Conservation (phyloP, 2,329 filamentous ascomycete species). For the Leptographium wingfieldii region DNA sequence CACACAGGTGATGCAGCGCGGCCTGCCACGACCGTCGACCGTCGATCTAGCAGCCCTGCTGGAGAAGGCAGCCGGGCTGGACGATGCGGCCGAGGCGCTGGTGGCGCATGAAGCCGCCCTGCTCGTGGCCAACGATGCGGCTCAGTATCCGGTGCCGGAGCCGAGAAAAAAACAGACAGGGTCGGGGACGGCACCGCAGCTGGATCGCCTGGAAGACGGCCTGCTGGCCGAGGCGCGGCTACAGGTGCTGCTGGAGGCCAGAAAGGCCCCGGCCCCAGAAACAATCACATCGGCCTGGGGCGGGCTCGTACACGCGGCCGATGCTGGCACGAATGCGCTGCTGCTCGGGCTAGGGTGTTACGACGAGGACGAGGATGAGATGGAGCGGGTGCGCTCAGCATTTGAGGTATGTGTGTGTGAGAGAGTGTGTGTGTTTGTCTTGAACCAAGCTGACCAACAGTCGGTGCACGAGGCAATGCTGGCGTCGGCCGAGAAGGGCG, state of each 20-base stretch:
- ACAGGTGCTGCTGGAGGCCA: slow-evolving; percentile 61
- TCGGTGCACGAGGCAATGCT: slow-evolving; percentile 62
- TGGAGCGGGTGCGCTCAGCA: slow-evolving; percentile 49
- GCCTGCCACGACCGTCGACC: slow-evolving; percentile 61
- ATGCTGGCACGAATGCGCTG: slow-evolving; percentile 26
- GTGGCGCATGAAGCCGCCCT: slow-evolving; percentile 68
- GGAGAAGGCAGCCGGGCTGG: slow-evolving; percentile 44
- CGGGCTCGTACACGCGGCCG: slow-evolving; percentile 12
- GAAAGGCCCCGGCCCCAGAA: slow-evolving; percentile 32
- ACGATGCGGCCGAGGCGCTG: slow-evolving; percentile 52
- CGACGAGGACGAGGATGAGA: slow-evolving; percentile 51
- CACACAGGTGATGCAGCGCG: slow-evolving; percentile 81
- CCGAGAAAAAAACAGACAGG: too few relatives aligned
- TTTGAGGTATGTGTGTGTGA: slow-evolving; percentile 51
- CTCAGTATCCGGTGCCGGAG: slow-evolving; percentile 58
- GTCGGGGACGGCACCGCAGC: background rate
- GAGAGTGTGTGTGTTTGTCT: background rate
- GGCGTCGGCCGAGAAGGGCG: slow-evolving; percentile 62
- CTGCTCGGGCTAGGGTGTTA: slow-evolving; percentile 75
- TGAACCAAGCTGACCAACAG: slow-evolving; percentile 23
- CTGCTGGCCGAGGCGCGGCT: slow-evolving; percentile 63
- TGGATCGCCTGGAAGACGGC: slow-evolving; percentile 57
- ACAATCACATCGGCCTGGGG: slow-evolving; percentile 43
- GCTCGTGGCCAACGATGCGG: slow-evolving; percentile 72
- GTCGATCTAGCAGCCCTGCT: slow-evolving; percentile 61